Base-by-base conservation (phyloP, 2,329 filamentous ascomycete species). In the Dothiorella sarmentorum region DNA sequence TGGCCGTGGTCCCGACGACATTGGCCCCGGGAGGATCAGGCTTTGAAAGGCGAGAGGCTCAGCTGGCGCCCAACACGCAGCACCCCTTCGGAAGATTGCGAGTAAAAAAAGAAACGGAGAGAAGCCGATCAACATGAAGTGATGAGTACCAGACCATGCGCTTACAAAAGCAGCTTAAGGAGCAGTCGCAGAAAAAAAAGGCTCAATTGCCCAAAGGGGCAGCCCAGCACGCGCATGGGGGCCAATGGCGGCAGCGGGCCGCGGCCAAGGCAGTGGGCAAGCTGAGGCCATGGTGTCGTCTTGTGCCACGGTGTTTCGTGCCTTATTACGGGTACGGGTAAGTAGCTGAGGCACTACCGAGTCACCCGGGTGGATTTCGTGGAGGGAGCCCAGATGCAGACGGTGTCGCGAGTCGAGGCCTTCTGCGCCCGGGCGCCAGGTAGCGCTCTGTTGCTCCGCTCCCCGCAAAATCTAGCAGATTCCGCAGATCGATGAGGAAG, bases 51-150 rank as follows among this genome's bases (percentile, higher is more conserved):
- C 47, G 49, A 29, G 49, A 53, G 37, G 47, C 47, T 52, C 47
- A 52, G 47, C 47, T 37, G 20, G 47, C 47, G 47, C 47, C 47
- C 47, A 52, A 52, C 47, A 52, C 49, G 47, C 47, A 35, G 49
- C 49, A 53, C 49, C 49, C 49, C 49, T 53, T 53, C 49, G 49
- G 49, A 53, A 53, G n/a, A 53, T 53, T 53, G 49, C 49, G 49
- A 38, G 22, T 43, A 52, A 53, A 53, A 52, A 53, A 52, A 40
- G 35, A 53, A 53, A 38, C 47, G 47, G 47, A 52, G 22, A 31
- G 44, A 31, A 47, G 44, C 45, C 29, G 45, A 52, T 52, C 49
- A 53, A 24, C 43, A 29, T 40, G 33, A 27, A 26, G 29, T 22
- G 22, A 20, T 9, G 17, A 18, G 9, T 18, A 22, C 22, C n/a